These are phyloP conservation scores for Hericium rajendrae DNA, from an alignment of 768 basidiomycete species.

Conservation along the genomic window DNA sequence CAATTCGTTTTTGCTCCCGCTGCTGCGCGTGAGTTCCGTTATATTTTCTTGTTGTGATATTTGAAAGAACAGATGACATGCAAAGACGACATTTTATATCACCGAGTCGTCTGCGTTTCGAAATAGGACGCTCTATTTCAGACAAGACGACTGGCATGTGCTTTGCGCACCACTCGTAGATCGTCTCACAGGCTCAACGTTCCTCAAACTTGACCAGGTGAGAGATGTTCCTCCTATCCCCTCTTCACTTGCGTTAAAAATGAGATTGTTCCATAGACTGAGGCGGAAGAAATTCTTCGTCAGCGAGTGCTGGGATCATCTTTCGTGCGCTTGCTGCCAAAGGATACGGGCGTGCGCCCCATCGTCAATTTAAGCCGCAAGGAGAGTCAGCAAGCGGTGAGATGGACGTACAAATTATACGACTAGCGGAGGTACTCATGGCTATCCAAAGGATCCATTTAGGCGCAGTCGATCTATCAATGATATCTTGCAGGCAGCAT, in stretches of 20 bases:
- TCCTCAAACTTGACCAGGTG: conserved; percentile 63
- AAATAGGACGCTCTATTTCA: conserved; percentile 81
- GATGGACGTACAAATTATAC: no score
- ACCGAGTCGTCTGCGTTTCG: conserved; percentile 85
- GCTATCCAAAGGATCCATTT: conserved; percentile 2
- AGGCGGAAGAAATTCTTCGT: conserved; percentile 57
- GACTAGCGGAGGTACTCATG: neutral
- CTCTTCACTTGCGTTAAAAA: neutral
- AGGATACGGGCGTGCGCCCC: conserved; percentile 89
- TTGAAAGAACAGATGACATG: neutral
- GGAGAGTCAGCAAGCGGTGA: conserved; percentile 23
- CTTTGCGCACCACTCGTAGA: conserved; percentile 77
- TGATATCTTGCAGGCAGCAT: conserved; percentile 72
- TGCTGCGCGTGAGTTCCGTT: conserved; percentile 54
- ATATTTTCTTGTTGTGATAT: neutral
- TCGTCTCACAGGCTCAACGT: conserved; percentile 60
- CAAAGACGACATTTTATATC: conserved; percentile 84
- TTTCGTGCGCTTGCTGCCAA: conserved; percentile 82
- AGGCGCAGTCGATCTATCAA: conserved; percentile 60
- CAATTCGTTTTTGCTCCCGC: conserved; percentile 65
- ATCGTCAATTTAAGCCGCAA: conserved; percentile 82
- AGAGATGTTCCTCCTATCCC: conserved; percentile 8
- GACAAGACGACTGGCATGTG: conserved; percentile 87
- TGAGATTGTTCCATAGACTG: conserved; percentile 31
- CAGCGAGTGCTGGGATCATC: conserved; percentile 74